phyloP scores from a whole-genome alignment of 1,139 yeast species.

The Starmera stellimalicola region DNA sequence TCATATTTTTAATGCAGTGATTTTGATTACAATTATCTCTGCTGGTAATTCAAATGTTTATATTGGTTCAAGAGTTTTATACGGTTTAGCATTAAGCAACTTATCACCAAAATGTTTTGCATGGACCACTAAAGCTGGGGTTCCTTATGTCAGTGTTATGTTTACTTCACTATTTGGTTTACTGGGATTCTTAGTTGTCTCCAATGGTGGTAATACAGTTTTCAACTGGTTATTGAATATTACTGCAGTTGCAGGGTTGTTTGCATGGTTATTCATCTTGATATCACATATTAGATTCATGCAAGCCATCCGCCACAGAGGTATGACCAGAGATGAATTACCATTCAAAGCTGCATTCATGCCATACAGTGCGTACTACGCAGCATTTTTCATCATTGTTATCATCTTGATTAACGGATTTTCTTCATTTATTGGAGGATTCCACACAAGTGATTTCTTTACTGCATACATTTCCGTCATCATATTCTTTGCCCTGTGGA shows the following conservation, averaged over 20 bases:
- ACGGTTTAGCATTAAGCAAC: slow-evolving; percentile 39
- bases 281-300: slow-evolving; percentile 59
- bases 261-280: slow-evolving; percentile 63
- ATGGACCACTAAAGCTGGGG: slow-evolving; percentile 51
- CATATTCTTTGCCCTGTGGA: slow-evolving; percentile 38
- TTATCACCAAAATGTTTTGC: slow-evolving; percentile 46
- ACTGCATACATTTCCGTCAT: slow-evolving; percentile 53
- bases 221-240: slow-evolving; percentile 76
- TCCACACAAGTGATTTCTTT: slow-evolving; percentile 40
- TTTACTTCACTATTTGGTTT: slow-evolving; percentile 53
- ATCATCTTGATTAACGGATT: slow-evolving; percentile 61
- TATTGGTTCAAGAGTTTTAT: slow-evolving; percentile 40
- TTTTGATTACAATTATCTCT: slow-evolving; percentile 47
- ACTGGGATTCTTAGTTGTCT: slow-evolving; percentile 59
- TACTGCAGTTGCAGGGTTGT: slow-evolving; percentile 55
- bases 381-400: slow-evolving; percentile 37
- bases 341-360: slow-evolving; percentile 59
- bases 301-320: slow-evolving; percentile 45
- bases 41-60: slow-evolving; percentile 59
- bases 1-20: slow-evolving; percentile 45
- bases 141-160: slow-evolving; percentile 52
- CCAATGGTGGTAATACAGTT: slow-evolving; percentile 55
- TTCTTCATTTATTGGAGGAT: slow-evolving; percentile 41
- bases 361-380: slow-evolving; percentile 57
- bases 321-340: slow-evolving; percentile 52